Conservation (phyloP, 2,329 filamentous ascomycete species). For the Verticillium albo-atrum region DNA sequence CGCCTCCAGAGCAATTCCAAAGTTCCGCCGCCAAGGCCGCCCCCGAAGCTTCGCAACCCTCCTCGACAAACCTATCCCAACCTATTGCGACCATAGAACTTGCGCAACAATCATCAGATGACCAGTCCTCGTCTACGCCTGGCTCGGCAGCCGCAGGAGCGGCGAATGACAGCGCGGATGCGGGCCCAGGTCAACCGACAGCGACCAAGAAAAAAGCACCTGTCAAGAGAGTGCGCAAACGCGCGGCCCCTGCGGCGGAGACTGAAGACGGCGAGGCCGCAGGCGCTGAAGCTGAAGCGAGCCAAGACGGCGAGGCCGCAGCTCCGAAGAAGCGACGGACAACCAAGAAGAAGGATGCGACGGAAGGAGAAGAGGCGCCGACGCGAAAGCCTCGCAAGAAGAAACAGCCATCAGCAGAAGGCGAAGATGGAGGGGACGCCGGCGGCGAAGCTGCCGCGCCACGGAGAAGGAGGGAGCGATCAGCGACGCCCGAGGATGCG, state of each 20-base stretch:
- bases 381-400: slow-evolving; percentile 6
- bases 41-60: not conserved
- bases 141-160: not conserved
- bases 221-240: slow-evolving; percentile 7
- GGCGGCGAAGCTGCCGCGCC: not conserved
- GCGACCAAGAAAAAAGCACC: slow-evolving; percentile 6
- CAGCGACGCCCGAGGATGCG: slow-evolving; percentile 58
- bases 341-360: slow-evolving; percentile 3
- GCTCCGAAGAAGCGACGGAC: slow-evolving; percentile 2
- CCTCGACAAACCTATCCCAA: not conserved
- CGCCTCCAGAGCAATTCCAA: not conserved
- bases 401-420: slow-evolving; percentile 6
- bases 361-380: slow-evolving; percentile 4
- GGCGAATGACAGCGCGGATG: not conserved
- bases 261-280: slow-evolving; percentile 9
- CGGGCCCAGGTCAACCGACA: not conserved
- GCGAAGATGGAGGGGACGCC: slow-evolving; percentile 9
- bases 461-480: slow-evolving; percentile 31
- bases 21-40: not conserved
- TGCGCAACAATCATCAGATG: not conserved
- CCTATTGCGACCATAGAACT: not conserved
- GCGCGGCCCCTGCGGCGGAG: slow-evolving; percentile 6
- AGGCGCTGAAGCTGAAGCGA: not conserved
- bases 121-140: not conserved
- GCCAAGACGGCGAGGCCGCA: not conserved